Evolutionary conservation across 352 stramenopile species (phyloP).

Genomic region (Elongisporangium anandrum): DNA sequence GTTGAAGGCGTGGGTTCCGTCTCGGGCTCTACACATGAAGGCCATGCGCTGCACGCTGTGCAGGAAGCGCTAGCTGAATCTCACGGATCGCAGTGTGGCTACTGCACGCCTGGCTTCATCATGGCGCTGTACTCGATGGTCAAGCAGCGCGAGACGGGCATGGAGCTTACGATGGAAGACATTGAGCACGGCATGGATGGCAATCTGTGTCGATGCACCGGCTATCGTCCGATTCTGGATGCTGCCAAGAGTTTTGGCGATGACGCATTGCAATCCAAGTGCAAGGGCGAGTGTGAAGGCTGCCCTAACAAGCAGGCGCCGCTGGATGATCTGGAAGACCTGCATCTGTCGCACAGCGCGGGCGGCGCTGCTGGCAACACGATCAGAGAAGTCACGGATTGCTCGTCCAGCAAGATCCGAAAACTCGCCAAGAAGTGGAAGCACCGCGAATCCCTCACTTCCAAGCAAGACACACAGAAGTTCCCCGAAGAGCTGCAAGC

Average conservation of each 20-base stretch:
- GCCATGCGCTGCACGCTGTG: constrained; percentile 64
- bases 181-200: constrained; percentile 94
- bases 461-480: constrained; percentile 8
- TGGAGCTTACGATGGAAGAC: constrained; percentile 75
- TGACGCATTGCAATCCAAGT: constrained; percentile 52
- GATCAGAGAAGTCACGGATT: constrained; percentile 39
- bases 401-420: constrained; percentile 67
- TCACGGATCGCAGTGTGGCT: constrained; percentile 94
- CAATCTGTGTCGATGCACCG: constrained; percentile 95
- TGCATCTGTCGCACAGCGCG: constrained; percentile 10
- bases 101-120: constrained; percentile 88
- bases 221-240: constrained; percentile 81
- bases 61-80: constrained; percentile 89
- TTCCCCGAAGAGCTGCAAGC: constrained; percentile 67
- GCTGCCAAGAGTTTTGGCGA: constrained; percentile 83
- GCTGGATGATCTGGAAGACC: constrained; percentile 52
- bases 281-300: constrained; percentile 55
- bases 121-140: constrained; percentile 85
- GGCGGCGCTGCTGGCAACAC: constrained; percentile 13
- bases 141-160: constrained; percentile 64
- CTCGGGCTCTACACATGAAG: constrained; percentile 18
- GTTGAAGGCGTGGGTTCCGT: constrained; percentile 73
- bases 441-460: constrained; percentile 10
- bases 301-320: constrained; percentile 61
- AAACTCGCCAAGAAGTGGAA: constrained; percentile 40